These are phyloP conservation scores for Proliferodiscus dingleyae DNA, from an alignment of 2,329 filamentous ascomycete genomes.

Conservation along the genomic window DNA sequence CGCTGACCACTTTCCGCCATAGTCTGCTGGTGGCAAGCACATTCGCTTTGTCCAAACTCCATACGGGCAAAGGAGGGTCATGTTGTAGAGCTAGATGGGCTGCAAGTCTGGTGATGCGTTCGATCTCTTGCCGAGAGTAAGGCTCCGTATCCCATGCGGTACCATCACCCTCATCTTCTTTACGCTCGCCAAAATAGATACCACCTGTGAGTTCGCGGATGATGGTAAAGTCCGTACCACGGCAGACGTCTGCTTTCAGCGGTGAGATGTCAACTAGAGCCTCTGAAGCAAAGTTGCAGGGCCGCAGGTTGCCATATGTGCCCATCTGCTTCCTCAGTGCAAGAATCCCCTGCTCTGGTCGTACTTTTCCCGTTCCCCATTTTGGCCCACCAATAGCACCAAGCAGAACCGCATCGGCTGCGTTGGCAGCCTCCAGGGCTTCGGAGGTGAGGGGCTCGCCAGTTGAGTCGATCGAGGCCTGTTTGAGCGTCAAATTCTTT, in stretches of 20 bases:
- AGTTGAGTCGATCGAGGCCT: slow-evolving; percentile 85
- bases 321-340: slow-evolving; percentile 87
- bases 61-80: slow-evolving; percentile 72
- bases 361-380: slow-evolving; percentile 87
- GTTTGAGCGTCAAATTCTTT: slow-evolving; percentile 10
- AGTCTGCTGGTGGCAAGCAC: slow-evolving; percentile 85
- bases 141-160: slow-evolving; percentile 79
- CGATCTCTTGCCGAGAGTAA: slow-evolving; percentile 79
- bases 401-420: slow-evolving; percentile 83
- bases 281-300: slow-evolving; percentile 91
- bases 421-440: slow-evolving; percentile 76
- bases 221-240: slow-evolving; percentile 86
- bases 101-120: slow-evolving; percentile 79
- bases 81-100: slow-evolving; percentile 74
- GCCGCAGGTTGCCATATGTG: slow-evolving; percentile 91
- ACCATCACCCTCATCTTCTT: slow-evolving; percentile 71
- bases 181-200: slow-evolving; percentile 91
- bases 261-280: slow-evolving; percentile 79
- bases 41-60: slow-evolving; percentile 93
- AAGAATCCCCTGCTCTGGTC: slow-evolving; percentile 89
- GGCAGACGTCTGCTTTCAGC: slow-evolving; percentile 78
- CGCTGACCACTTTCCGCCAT: slow-evolving; percentile 82
- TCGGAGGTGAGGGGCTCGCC: slow-evolving; percentile 76
- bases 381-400: slow-evolving; percentile 93
- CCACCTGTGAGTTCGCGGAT: slow-evolving; percentile 89